phyloP scores from a whole-genome alignment of 2,329 filamentous ascomycete genomes.

The Pseudopyricularia cyperi region DNA sequence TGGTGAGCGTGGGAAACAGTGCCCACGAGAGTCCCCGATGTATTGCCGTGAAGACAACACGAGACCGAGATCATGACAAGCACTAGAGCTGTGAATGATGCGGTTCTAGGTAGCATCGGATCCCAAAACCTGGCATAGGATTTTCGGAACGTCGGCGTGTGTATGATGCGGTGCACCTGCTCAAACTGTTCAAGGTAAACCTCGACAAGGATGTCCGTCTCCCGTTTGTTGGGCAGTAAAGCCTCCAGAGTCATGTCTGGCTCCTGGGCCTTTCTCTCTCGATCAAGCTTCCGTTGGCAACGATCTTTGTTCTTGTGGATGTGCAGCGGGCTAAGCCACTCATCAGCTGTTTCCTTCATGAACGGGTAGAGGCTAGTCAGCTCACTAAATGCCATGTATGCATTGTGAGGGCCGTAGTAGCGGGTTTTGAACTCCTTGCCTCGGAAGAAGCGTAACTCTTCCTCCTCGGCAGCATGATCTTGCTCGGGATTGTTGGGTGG shows the following conservation, averaged over 20 bases:
- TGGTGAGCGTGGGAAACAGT: conserved; percentile 44
- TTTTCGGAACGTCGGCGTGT: conserved; percentile 42
- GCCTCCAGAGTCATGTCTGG: conserved; percentile 36
- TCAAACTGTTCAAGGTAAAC: conserved; percentile 24
- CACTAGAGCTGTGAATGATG: conserved; percentile 42
- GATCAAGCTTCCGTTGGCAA: conserved; percentile 36
- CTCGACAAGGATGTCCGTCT: conserved; percentile 18
- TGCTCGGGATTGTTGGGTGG: conserved; percentile 16
- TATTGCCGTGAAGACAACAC: conserved; percentile 40
- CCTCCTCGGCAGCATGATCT: conserved; percentile 26
- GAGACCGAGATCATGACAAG: conserved; percentile 49
- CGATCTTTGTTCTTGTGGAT: conserved; percentile 41
- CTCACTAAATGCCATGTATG: conserved; percentile 47
- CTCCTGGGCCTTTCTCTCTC: conserved; percentile 33
- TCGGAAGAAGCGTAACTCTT: conserved; percentile 43
- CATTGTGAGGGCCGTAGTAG: conserved; percentile 48
- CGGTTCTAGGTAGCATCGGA: conserved; percentile 27
- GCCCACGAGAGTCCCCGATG: conserved; percentile 40
- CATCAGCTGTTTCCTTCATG: conserved; percentile 49
- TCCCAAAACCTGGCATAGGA: conserved; percentile 45
- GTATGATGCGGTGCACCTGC: conserved; percentile 34
- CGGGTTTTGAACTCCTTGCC: conserved; percentile 47
- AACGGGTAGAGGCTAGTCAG: conserved; percentile 44
- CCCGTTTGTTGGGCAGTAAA: conserved; percentile 21
- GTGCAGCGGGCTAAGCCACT: conserved; percentile 46